Percentiles rank a stretch among this genome's conserved stretches.
Conservation (phyloP, 129 eudicot species). For the Flaveria bidentis region DNA sequence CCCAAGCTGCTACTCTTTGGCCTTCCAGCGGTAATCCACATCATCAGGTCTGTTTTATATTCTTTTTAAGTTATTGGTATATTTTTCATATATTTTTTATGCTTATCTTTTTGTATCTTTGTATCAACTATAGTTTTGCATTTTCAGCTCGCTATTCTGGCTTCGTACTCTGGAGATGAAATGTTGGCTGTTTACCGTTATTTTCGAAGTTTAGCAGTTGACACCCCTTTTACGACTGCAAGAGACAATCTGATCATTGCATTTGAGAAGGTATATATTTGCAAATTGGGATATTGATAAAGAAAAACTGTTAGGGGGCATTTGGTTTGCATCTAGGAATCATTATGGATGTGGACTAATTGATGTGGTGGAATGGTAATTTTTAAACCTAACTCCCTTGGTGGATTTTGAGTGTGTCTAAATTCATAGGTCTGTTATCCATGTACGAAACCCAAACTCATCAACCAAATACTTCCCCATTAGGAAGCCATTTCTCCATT, state of each 20-base stretch:
- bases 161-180: constrained; percentile 82
- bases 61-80: neutral
- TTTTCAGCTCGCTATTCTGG: constrained; percentile 89
- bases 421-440: neutral
- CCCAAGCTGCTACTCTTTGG: constrained; percentile 80
- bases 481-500: neutral
- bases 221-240: constrained; percentile 81
- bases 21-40: constrained; percentile 94
- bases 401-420: neutral
- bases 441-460: neutral
- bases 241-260: constrained; percentile 93
- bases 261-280: constrained; percentile 79
- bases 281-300: neutral
- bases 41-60: constrained; percentile 65
- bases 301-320: neutral
- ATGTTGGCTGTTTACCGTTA: constrained; percentile 73
- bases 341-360: neutral
- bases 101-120: neutral
- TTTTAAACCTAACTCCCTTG: neutral
- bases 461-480: neutral
- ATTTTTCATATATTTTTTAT: neutral
- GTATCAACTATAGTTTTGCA: constrained; percentile 14
- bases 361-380: neutral
- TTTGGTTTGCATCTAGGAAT: neutral
- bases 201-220: constrained; percentile 93